Evolutionary conservation across 2,329 filamentous ascomycete genomes (phyloP).

Genomic region (Aspergillus bombycis): DNA sequence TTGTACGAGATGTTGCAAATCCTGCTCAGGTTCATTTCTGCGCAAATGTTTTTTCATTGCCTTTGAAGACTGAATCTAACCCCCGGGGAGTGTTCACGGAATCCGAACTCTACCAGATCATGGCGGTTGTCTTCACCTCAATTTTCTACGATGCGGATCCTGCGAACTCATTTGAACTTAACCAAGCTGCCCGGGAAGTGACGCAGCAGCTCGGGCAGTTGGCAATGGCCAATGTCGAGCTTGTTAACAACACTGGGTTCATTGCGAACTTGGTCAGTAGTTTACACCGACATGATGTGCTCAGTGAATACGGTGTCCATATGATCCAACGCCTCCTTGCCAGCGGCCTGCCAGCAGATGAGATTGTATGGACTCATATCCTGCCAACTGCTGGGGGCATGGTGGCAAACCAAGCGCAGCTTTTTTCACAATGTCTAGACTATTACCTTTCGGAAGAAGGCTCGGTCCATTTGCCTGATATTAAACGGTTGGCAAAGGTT

Average conservation of each 20-base stretch:
- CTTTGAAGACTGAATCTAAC: constrained; percentile 57
- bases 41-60: constrained; percentile 58
- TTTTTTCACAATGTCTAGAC: constrained; percentile 61
- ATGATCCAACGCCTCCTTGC: constrained; percentile 59
- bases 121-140: constrained; percentile 56
- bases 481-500: constrained; percentile 52
- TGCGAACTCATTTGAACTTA: constrained; percentile 56
- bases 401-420: constrained; percentile 60
- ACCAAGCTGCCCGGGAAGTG: constrained; percentile 51
- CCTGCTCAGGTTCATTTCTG: constrained; percentile 58
- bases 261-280: constrained; percentile 45
- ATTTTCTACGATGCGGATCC: constrained; percentile 60
- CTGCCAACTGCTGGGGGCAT: constrained; percentile 61
- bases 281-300: constrained; percentile 45
- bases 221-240: constrained; percentile 52
- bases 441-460: constrained; percentile 58
- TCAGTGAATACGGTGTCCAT: constrained; percentile 58
- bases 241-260: constrained; percentile 46
- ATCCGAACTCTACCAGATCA: constrained; percentile 56
- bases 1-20: constrained; percentile 56
- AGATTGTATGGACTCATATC: constrained; percentile 61
- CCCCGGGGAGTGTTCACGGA: constrained; percentile 58
- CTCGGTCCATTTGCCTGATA: constrained; percentile 50
- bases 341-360: constrained; percentile 49
- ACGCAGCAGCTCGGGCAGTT: constrained; percentile 55